Evolutionary conservation across 805 yeast genomes (phyloP).

Genomic region (Saccharomycopsis microspora): DNA sequence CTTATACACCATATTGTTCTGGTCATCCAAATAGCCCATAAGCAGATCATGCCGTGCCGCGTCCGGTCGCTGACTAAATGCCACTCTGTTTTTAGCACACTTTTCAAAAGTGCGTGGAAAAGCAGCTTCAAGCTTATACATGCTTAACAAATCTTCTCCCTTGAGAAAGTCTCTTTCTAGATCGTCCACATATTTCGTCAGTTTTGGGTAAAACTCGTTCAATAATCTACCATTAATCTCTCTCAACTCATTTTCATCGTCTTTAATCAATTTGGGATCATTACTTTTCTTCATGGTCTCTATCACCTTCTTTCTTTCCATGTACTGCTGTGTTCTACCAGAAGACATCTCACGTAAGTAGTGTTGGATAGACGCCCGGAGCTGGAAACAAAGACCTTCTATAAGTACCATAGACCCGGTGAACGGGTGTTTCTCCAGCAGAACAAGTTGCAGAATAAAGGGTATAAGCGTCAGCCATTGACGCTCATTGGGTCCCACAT

Average conservation of each 20-base stretch:
- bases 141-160: constrained; percentile 10
- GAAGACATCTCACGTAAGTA: constrained; percentile 4
- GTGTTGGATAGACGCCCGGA: constrained; percentile 8
- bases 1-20: constrained; percentile 1
- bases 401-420: background rate
- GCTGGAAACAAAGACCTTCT: constrained; percentile 13
- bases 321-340: constrained; percentile 1
- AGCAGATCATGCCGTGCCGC: constrained; percentile 2
- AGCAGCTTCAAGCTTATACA: constrained; percentile 4
- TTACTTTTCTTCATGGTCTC: background rate
- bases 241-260: constrained; percentile 8
- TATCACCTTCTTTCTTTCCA: constrained; percentile 1
- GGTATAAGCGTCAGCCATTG: constrained; percentile 14
- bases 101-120: constrained; percentile 7
- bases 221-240: constrained; percentile 7
- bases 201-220: constrained; percentile 8
- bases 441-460: constrained; percentile 7
- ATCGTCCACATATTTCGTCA: constrained; percentile 2
- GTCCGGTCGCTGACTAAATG: constrained; percentile 2
- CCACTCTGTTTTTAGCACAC: background rate
- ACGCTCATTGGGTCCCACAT: constrained; percentile 5
- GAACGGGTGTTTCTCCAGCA: background rate
- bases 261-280: background rate
- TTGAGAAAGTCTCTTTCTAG: constrained; percentile 7
- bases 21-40: constrained; percentile 11